Conservation (phyloP, 805 yeast species). For the Schwanniomyces polymorphus region DNA sequence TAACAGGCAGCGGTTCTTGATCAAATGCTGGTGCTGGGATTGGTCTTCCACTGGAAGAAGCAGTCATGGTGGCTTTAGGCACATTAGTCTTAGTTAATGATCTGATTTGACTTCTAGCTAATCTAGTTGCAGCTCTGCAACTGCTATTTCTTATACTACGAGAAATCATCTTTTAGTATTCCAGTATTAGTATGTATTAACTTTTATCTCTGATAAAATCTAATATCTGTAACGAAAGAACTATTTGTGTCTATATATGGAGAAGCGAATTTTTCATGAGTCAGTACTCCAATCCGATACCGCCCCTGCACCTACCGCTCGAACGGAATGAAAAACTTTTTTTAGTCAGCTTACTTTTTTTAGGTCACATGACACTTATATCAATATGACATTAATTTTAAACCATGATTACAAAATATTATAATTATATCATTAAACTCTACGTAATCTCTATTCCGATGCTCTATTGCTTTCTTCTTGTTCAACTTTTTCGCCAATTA, state of each 20-base stretch:
- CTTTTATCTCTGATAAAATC: not conserved
- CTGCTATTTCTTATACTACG: slow-evolving; percentile 16
- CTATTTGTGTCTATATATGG: not conserved
- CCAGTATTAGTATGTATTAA: not conserved
- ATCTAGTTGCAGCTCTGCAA: slow-evolving; percentile 7
- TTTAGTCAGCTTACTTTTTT: not conserved
- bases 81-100: slow-evolving; percentile 28
- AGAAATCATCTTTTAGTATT: slow-evolving; percentile 12
- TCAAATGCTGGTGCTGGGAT: slow-evolving; percentile 56
- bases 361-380: not conserved
- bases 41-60: slow-evolving; percentile 31
- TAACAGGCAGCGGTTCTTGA: slow-evolving; percentile 18
- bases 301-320: slow-evolving; percentile 5
- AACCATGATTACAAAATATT: no score
- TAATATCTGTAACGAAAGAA: not conserved
- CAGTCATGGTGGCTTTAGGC: slow-evolving; percentile 28
- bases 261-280: slow-evolving; percentile 16
- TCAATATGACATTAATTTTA: not conserved
- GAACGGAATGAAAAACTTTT: slow-evolving; percentile 6
- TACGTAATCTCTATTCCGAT: not conserved
- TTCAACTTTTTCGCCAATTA: not conserved
- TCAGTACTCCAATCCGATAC: slow-evolving; percentile 8
- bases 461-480: not conserved
- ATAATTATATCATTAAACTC: not conserved
- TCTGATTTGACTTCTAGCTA: slow-evolving; percentile 21